Percentiles rank a stretch among this genome's conserved stretches.
Conservation (phyloP, 306 rosid species). For the Astragalus glycyphyllos region DNA sequence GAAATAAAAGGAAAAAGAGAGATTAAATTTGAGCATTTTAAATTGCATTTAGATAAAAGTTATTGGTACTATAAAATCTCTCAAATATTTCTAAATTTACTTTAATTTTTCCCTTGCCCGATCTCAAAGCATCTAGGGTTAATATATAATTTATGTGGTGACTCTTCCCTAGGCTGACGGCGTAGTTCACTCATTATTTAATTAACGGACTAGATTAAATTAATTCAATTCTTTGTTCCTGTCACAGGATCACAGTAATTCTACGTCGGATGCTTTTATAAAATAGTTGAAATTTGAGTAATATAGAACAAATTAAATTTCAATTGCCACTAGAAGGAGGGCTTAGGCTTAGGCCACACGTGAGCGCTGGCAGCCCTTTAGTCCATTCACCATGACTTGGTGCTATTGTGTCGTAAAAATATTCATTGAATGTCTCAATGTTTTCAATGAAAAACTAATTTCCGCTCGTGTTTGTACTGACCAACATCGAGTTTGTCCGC, state of each 20-base stretch:
- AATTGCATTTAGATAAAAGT: background rate
- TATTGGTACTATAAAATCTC: background rate
- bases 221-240: conserved; percentile 9
- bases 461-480: too few species aligned
- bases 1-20: too few species aligned
- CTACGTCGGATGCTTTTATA: background rate
- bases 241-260: conserved; percentile 39
- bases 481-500: too few species aligned
- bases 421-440: too few species aligned
- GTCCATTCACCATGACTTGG: too few species aligned
- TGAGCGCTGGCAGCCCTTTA: too few species aligned
- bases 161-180: conserved; percentile 33
- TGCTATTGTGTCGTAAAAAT: too few species aligned
- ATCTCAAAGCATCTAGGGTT: conserved; percentile 36
- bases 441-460: too few species aligned
- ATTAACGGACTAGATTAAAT: background rate
- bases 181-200: conserved; percentile 32
- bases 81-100: conserved; percentile 10
- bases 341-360: too few species aligned
- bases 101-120: background rate
- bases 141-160: background rate
- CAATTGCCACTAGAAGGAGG: too few species aligned
- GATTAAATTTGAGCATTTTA: background rate
- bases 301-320: background rate
- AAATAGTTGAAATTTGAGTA: conserved; percentile 13